Evolutionary conservation across 345 rosid genomes (phyloP).

Genomic region (Brassica juncea): DNA sequence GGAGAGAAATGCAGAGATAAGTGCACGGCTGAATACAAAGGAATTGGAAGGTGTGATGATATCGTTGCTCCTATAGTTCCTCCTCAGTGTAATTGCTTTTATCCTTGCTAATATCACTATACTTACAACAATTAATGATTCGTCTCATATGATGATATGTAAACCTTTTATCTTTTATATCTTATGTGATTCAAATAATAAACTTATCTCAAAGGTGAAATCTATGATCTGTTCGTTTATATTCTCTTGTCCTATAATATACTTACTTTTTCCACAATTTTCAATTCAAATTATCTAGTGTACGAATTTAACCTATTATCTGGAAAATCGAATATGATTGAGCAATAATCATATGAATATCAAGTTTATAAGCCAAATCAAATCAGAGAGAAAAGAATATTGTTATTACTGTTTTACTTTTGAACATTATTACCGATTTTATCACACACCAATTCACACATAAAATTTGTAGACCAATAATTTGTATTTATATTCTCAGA

Average conservation of each 20-base stretch:
- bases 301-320: background rate
- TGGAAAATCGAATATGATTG: background rate
- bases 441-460: background rate
- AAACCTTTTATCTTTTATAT: background rate
- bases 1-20: background rate
- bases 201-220: conserved; percentile 42
- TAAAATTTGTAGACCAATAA: background rate
- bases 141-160: background rate
- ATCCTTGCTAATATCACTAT: background rate
- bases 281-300: background rate
- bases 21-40: background rate
- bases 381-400: background rate
- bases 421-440: background rate
- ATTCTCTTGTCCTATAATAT: conserved; percentile 37
- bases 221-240: conserved; percentile 35
- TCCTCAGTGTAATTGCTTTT: background rate
- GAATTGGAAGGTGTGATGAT: background rate
- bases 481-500: background rate
- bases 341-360: background rate
- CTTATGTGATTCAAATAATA: conserved; percentile 32
- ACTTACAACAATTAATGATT: background rate
- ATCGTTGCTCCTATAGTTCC: background rate
- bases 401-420: background rate
- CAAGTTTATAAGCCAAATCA: background rate
- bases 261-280: conserved; percentile 9